Conservation (phyloP, 495 filamentous ascomycete species). For the Aspergillus wentii region DNA sequence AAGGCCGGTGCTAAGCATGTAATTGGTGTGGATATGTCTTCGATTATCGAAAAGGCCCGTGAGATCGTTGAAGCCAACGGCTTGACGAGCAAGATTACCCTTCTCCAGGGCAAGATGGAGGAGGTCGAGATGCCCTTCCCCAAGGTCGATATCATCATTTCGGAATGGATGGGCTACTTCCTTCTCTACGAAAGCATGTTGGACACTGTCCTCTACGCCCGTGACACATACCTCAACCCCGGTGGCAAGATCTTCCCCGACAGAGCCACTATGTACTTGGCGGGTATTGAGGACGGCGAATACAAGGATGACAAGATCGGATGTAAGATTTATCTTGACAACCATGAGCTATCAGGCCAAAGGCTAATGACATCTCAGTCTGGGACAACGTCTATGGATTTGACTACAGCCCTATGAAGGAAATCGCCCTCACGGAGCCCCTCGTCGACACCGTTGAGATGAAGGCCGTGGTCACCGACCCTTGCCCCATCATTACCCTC, state of each 20-base stretch:
- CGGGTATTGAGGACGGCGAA: conserved; percentile 79
- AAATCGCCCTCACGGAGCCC: conserved; percentile 76
- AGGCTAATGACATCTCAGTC: conserved; percentile 44
- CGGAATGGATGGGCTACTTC: conserved; percentile 99
- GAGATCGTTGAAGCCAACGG: conserved; percentile 87
- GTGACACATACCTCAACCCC: conserved; percentile 81
- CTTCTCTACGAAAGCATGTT: conserved; percentile 98
- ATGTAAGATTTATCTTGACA: conserved; percentile 47
- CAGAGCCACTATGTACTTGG: conserved; percentile 84
- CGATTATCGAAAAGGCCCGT: conserved; percentile 90
- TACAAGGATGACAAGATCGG: conserved; percentile 87
- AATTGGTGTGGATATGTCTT: conserved; percentile 94
- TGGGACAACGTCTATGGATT: conserved; percentile 99
- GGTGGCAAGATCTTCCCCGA: conserved; percentile 88
- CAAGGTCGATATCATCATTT: conserved; percentile 97
- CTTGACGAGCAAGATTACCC: conserved; percentile 78
- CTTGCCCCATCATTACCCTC: conserved; percentile 67
- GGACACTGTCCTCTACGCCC: conserved; percentile 89
- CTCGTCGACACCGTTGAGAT: conserved; percentile 78
- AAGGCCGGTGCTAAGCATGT: conserved; percentile 91
- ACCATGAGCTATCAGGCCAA: not conserved
- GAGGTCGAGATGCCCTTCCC: conserved; percentile 82
- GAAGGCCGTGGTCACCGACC: conserved; percentile 76
- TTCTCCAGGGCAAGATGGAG: conserved; percentile 94
- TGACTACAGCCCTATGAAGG: conserved; percentile 86